Base-by-base conservation (phyloP, 805 yeast genomes). In the Candida morakotiae region DNA sequence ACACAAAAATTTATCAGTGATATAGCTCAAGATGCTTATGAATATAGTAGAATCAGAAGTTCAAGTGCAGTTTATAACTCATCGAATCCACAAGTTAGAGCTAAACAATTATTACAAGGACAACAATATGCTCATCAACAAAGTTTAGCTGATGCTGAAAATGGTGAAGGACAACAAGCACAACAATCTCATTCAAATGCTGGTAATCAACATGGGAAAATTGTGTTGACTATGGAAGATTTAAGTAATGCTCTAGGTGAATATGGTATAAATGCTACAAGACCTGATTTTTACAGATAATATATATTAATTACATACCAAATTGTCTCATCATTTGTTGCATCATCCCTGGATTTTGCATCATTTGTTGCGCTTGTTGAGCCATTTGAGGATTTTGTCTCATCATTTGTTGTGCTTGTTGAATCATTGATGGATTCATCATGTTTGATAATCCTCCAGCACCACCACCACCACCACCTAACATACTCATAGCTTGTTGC, bases 1-100 rank as follows among this genome's bases (percentile, higher is more conserved):
- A 93, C 98, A 0, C 98, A 94, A 53, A 93, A 93, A 55, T 93
- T 93, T 57, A 75, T 93, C 19, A 79, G 89, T 43, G 98, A 93
- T 56, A 81, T 93, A 21, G 96, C 98, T 1, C 87, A 88, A 11
- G 98, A 93, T 55, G 97, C 98, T 0, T 93, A 87, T 56, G 98
- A 93, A 56, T 89, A 87, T 55, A 85, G 96, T 7, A 70, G 98
- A 43, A 93, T 93, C 47, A 74, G 98, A 44, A 86, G 93, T n/a
- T 70, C 86, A 4, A 79, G 87, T 9, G 79, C 96, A 0, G 94
- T 89, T n/a, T 81, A 85, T 51, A 81, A 83, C 50, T 79, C 95
- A 4, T 72, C 85, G 30, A 87, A 87, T 53, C 95, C 96, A 6
- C 95, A 86, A 55, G 83, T 80, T 1, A 71, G 94, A 52, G 94